These are phyloP conservation scores for Ophiostoma fasciatum DNA, from an alignment of 2,329 filamentous ascomycete species.

Conservation along the genomic window DNA sequence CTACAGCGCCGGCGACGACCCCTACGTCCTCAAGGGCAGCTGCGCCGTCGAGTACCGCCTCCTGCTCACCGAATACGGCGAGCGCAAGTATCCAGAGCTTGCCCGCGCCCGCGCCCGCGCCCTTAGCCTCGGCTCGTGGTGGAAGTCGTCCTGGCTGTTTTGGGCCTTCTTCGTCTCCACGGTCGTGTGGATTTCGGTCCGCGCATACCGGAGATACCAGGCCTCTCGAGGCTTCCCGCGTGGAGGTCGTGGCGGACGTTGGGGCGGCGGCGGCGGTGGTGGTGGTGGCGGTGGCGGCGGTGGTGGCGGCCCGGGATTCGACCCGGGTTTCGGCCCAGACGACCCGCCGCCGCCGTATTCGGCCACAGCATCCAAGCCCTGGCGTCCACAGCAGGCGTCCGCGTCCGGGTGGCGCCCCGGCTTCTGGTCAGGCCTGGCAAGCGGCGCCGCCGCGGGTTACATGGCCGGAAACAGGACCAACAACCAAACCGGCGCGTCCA, in stretches of 20 bases:
- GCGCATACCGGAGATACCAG: constrained; percentile 28
- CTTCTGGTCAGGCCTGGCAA: constrained; percentile 57
- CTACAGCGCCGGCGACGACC: constrained; percentile 61
- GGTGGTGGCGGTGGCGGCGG: constrained; percentile 24
- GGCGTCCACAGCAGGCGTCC: constrained; percentile 14
- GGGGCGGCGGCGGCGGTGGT: constrained; percentile 22
- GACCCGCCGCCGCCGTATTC: constrained; percentile 42
- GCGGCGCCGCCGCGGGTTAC: constrained; percentile 56
- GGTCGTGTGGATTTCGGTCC: constrained; percentile 46
- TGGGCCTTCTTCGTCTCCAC: constrained; percentile 46
- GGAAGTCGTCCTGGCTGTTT: constrained; percentile 29
- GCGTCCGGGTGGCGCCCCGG: constrained; percentile 59
- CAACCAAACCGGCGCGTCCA: constrained; percentile 13
- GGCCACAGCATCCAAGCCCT: constrained; percentile 24
- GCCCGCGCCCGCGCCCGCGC: constrained; percentile 20
- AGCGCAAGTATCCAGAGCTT: constrained; percentile 50
- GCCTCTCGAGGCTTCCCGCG: too few relatives aligned
- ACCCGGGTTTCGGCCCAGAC: constrained; percentile 15
- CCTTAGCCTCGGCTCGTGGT: constrained; percentile 15
- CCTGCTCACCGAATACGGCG: constrained; percentile 60
- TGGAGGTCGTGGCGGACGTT: constrained; percentile 16
- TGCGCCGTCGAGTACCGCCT: constrained; percentile 86
- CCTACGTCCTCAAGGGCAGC: constrained; percentile 77
- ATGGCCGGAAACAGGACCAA: constrained; percentile 37
- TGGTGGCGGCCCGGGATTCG: constrained; percentile 21